These are phyloP conservation scores for Kurtzmaniella quercitrusa DNA, from an alignment of 1,139 yeast genomes.

Conservation along the genomic window DNA sequence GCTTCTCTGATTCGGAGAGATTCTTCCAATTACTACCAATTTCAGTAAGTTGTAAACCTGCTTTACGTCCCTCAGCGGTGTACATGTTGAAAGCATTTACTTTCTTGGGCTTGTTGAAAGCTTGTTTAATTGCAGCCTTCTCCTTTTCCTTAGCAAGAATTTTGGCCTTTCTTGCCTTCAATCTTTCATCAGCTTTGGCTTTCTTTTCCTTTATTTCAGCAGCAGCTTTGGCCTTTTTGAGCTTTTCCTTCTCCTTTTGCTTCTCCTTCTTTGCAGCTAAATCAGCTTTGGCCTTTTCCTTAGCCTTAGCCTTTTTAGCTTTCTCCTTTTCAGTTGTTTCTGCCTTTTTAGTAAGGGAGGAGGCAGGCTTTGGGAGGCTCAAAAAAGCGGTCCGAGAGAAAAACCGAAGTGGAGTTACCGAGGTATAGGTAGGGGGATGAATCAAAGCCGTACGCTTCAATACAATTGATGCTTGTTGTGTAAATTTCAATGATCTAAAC, in stretches of 20 bases:
- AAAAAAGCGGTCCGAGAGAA: neutral
- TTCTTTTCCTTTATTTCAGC: constrained; percentile 8
- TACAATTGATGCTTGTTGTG: neutral
- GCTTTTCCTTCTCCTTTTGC: constrained; percentile 11
- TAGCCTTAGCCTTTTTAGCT: constrained; percentile 12
- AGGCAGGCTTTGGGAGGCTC: neutral
- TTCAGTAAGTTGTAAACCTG: constrained; percentile 11
- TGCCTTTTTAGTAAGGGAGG: constrained; percentile 12
- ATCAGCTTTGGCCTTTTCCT: constrained; percentile 13
- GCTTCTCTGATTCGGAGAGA: constrained; percentile 25
- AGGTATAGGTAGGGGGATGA: neutral
- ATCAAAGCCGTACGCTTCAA: neutral
- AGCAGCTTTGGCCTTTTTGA: constrained; percentile 9
- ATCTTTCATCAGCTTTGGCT: constrained; percentile 1
- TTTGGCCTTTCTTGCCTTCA: constrained; percentile 3
- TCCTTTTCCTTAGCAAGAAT: constrained; percentile 13
- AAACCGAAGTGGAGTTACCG: neutral
- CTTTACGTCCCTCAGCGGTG: constrained; percentile 17
- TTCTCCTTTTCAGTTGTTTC: constrained; percentile 6
- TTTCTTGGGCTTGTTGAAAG: constrained; percentile 24
- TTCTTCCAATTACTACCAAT: constrained; percentile 21
- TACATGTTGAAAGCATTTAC: constrained; percentile 26
- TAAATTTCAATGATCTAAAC: neutral
- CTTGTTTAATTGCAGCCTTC: constrained; percentile 18
- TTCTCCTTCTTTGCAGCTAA: too few species aligned